Evolutionary conservation across 208 protist genomes (phyloP).

Genomic region (Trypanosoma congolense): DNA sequence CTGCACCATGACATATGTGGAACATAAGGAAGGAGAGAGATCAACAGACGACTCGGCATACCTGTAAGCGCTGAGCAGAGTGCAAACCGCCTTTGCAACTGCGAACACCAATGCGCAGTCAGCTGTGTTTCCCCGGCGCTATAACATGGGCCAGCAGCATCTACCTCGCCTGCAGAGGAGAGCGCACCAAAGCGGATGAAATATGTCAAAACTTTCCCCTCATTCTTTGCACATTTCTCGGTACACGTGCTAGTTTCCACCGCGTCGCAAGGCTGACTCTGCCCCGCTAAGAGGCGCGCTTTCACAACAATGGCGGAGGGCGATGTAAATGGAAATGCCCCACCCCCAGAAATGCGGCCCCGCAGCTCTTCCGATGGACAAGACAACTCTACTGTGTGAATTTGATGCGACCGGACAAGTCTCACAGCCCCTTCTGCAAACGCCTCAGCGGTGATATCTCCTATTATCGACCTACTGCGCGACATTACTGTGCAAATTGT

Average conservation of each 20-base stretch:
- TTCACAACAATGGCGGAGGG: conserved; percentile 7
- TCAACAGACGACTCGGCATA: conserved; percentile 12
- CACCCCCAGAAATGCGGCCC: too few species aligned
- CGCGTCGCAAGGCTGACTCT: conserved; percentile 8
- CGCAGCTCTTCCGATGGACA: conserved; percentile 6
- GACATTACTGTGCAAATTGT: background rate
- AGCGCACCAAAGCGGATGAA: conserved; percentile 12
- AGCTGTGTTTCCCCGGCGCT: conserved; percentile 7
- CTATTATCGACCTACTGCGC: background rate
- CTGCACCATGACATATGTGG: conserved; percentile 45
- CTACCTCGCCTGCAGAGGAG: background rate
- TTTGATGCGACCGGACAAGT: conserved; percentile 21
- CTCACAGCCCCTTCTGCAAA: conserved; percentile 13
- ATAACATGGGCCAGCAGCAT: background rate
- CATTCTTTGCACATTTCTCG: background rate
- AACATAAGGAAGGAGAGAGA: conserved; percentile 43
- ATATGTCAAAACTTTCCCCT: conserved; percentile 12
- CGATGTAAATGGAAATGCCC: background rate
- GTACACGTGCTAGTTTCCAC: background rate
- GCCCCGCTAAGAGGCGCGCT: conserved; percentile 11
- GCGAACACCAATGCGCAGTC: conserved; percentile 43
- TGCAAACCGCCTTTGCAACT: conserved; percentile 53
- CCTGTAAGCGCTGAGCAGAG: conserved; percentile 31
- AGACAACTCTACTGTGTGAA: conserved; percentile 22
- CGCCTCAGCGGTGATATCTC: conserved; percentile 10